Evolutionary conservation across 768 basidiomycete genomes (phyloP).

Genomic region (Pulveroboletus sp.): DNA sequence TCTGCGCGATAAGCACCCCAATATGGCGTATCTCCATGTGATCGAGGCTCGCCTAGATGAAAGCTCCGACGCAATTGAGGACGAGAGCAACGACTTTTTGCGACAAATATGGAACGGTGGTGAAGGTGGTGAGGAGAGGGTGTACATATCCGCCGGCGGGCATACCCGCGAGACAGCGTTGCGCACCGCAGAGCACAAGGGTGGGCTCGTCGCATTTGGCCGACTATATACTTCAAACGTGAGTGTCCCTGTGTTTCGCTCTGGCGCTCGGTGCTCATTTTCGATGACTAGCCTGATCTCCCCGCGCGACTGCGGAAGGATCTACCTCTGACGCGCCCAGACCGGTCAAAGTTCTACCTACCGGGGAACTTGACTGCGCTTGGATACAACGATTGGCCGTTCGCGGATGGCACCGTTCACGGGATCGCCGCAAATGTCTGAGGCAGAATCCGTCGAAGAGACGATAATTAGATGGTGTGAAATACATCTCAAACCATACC

Average conservation of each 20-base stretch:
- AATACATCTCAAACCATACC: too few relatives aligned
- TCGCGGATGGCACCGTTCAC: constrained; percentile 9
- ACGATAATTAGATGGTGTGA: too few relatives aligned
- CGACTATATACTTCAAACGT: constrained; percentile 11
- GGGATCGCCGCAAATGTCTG: not conserved
- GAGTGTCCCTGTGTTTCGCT: not conserved
- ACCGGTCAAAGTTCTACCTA: constrained; percentile 25
- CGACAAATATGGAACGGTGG: not conserved
- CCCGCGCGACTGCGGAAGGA: constrained; percentile 19
- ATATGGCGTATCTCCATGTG: not conserved
- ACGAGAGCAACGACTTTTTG: not conserved
- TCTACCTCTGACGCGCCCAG: constrained; percentile 14
- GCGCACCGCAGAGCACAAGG: constrained; percentile 30
- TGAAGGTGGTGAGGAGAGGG: constrained; percentile 24
- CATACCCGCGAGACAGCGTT: constrained; percentile 41
- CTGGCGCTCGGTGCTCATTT: too few relatives aligned
- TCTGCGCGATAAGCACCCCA: not conserved
- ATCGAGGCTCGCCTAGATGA: not conserved
- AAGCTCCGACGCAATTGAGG: not conserved
- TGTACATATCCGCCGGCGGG: constrained; percentile 43
- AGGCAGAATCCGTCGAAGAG: not conserved
- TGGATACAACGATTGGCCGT: constrained; percentile 31
- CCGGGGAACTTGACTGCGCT: constrained; percentile 16
- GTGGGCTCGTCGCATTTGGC: constrained; percentile 30
- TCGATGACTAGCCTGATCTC: constrained; percentile 24